These are phyloP conservation scores for Trichoderma virens DNA, from an alignment of 495 filamentous ascomycete species.

Conservation along the genomic window DNA sequence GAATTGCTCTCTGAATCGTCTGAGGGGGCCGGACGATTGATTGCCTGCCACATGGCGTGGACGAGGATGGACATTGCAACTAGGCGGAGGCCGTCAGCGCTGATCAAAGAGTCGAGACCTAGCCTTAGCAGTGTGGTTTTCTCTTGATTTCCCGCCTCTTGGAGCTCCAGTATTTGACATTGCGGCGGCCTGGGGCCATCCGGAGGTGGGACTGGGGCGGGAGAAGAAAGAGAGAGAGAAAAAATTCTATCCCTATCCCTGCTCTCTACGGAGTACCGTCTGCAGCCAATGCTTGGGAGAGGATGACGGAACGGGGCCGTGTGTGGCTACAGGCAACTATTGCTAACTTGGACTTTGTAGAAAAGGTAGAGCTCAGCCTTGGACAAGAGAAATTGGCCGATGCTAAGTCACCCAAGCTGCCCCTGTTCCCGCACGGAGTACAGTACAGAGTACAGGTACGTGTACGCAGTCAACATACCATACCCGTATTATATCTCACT, in stretches of 20 bases:
- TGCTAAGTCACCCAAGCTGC: not conserved
- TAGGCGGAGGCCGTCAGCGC: not conserved
- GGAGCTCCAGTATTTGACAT: not conserved
- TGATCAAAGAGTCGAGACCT: conserved; percentile 8
- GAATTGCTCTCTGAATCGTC: not conserved
- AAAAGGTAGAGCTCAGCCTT: not conserved
- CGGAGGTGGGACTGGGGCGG: not conserved
- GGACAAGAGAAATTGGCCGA: not conserved
- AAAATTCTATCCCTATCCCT: conserved; percentile 4
- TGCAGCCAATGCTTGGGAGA: not conserved
- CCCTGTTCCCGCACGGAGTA: not conserved
- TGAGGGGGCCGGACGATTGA: not conserved
- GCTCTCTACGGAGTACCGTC: not conserved
- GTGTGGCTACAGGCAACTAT: not conserved
- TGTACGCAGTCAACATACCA: not conserved
- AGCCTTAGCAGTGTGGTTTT: not conserved
- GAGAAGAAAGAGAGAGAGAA: not conserved
- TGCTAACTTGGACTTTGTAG: not conserved
- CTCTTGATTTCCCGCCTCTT: not conserved
- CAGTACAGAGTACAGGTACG: not conserved
- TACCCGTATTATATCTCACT: not conserved
- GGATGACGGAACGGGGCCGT: not conserved
- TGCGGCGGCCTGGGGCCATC: not conserved
- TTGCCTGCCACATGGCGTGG: conserved; percentile 1
- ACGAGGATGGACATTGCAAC: not conserved